phyloP scores from a whole-genome alignment of 2,329 filamentous ascomycete species.

The Xylariaceae sp. region DNA sequence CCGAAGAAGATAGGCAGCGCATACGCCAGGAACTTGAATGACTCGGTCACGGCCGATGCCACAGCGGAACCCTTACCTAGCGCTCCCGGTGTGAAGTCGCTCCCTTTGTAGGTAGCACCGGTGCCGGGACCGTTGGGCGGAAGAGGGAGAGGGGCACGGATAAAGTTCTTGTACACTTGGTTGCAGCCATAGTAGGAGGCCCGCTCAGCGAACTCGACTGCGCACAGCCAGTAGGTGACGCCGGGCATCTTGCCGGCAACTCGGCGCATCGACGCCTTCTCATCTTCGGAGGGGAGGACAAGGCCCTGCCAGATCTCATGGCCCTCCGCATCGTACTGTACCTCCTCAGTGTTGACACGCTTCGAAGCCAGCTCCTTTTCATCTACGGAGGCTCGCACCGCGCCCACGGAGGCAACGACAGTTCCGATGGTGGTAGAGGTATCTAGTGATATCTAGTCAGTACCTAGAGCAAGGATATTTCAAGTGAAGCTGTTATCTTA shows the following conservation, averaged over 20 bases:
- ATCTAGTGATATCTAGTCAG: conserved; percentile 15
- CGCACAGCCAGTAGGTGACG: conserved; percentile 51
- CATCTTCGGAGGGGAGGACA: conserved; percentile 52
- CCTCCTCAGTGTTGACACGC: neutral
- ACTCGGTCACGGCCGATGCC: conserved; percentile 52
- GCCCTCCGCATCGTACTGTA: conserved; percentile 31
- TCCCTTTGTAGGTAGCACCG: conserved; percentile 38
- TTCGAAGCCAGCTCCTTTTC: conserved; percentile 7
- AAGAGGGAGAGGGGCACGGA: conserved; percentile 58
- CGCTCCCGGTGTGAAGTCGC: conserved; percentile 52
- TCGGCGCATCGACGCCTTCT: conserved; percentile 50
- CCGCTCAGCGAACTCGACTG: conserved; percentile 58
- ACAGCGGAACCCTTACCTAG: conserved; percentile 55
- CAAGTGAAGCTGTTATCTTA: conserved; percentile 9
- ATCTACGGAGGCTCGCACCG: conserved; percentile 20
- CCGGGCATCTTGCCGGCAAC: conserved; percentile 52
- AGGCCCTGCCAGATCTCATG: conserved; percentile 39
- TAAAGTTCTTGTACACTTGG: conserved; percentile 59
- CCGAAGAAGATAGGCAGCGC: conserved; percentile 50
- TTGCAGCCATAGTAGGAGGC: conserved; percentile 58
- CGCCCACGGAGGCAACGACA: conserved; percentile 13
- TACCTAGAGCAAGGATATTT: neutral
- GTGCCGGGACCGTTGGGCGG: conserved; percentile 45
- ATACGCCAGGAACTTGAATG: conserved; percentile 55
- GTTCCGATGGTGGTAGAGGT: conserved; percentile 20